Evolutionary conservation across 2,329 filamentous ascomycete genomes (phyloP), one percentile per base, ranked within the genome.

Genomic region (Pseudogymnoascus sp.): DNA sequence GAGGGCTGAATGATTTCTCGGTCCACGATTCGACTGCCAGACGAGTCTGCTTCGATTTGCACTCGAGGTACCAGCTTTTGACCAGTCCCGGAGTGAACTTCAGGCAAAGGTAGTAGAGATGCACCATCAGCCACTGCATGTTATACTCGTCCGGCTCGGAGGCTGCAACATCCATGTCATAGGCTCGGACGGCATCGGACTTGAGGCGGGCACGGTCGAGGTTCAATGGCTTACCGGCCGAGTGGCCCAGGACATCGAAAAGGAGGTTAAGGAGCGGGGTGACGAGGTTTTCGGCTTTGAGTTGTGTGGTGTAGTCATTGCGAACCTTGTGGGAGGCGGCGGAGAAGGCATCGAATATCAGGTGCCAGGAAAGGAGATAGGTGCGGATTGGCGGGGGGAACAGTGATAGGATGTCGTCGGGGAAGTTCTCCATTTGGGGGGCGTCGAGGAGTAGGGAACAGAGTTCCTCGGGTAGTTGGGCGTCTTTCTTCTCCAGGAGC

Each of bases 281-380:
- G 0, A 96, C 75, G 61, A 87, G 86, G 9, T 86, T 82, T 11
- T 86, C 86, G 26, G 88, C 82, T 71, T 92, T 94, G 61, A 99
- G 81, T 63, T 89, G 84, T 24, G 90, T 84, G 0, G 85, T 83
- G 69, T 97, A 97, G 68, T 92, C 86, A 63, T 84, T 84, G 67
- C 91, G 89, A 13, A 97, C 85, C 68, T 91, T 90, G 72, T 89
- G 87, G 0, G 92, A 90, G 10, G 92, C 85, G 17, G 85, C 84
- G 15, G 80, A 78, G 70, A 93, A 95, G 47, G 93, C 87, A 67
- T 96, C 91, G 70, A 96, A 97, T 0, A 97, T 81, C 1, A 97
- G 79, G 65, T 90, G 84, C 94, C 94, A 99, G 9, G 90, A 89
- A 29, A 96, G 78, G 2, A 99, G 79, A 69, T 97, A 99, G 8